Conservation (phyloP, 352 stramenopile genomes). For the Globisporangium rhizosaccharum region DNA sequence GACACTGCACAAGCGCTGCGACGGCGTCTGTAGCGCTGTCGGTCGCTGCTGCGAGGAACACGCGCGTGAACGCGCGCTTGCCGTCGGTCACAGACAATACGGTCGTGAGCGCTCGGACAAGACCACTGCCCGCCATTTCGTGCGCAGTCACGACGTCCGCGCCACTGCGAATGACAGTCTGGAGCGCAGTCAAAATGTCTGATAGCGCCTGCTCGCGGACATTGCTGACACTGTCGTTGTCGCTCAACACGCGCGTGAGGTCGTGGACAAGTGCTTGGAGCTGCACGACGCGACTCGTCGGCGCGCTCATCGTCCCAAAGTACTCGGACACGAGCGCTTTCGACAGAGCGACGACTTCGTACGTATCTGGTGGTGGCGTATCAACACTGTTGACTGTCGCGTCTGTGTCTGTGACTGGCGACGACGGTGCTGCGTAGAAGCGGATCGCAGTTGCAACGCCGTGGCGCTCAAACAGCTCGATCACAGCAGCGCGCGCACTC, state of each 20-base stretch:
- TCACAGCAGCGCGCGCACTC: slow-evolving; percentile 14
- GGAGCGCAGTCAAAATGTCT: slow-evolving; percentile 19
- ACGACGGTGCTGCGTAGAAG: slow-evolving; percentile 24
- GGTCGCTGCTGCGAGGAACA: slow-evolving; percentile 16
- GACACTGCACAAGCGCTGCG: slow-evolving; percentile 24
- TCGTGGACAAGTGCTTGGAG: slow-evolving; percentile 26
- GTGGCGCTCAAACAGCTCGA: slow-evolving; percentile 45
- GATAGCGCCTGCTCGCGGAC: not conserved
- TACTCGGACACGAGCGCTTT: slow-evolving; percentile 39
- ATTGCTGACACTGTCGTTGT: not conserved
- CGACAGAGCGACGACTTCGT: slow-evolving; percentile 24
- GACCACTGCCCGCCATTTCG: slow-evolving; percentile 52
- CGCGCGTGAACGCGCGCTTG: slow-evolving; percentile 28
- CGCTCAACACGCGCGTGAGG: slow-evolving; percentile 14
- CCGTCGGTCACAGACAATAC: slow-evolving; percentile 24
- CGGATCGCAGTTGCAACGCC: slow-evolving; percentile 49
- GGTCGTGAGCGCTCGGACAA: slow-evolving; percentile 37
- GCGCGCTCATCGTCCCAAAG: slow-evolving; percentile 25
- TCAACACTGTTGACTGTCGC: not conserved
- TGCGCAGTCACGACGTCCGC: slow-evolving; percentile 43
- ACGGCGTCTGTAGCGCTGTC: not conserved
- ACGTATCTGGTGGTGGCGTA: slow-evolving; percentile 11
- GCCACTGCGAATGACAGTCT: slow-evolving; percentile 22
- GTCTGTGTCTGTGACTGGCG: not conserved
- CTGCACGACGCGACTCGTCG: slow-evolving; percentile 24